Conservation (phyloP, 2,329 filamentous ascomycete genomes). For the Colletotrichum brevisporum region DNA sequence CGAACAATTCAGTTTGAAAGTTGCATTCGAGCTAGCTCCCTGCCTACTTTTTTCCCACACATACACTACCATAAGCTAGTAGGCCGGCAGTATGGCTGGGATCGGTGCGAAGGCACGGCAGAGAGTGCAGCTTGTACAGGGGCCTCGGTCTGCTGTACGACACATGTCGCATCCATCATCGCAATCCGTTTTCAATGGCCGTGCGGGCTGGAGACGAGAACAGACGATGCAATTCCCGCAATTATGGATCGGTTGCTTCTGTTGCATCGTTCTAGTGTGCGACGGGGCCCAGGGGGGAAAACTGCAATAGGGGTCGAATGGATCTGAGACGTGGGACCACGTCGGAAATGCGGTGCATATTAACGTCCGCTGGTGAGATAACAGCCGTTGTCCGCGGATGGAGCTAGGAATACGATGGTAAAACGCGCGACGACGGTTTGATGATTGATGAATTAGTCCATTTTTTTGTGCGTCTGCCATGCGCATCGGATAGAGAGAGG, state of each 20-base stretch:
- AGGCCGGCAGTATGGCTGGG: too few species aligned
- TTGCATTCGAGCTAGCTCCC: background rate
- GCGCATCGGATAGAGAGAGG: constrained; percentile 25
- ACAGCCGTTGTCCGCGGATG: background rate
- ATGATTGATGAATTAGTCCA: background rate
- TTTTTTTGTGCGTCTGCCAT: background rate
- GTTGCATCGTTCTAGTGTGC: constrained; percentile 9
- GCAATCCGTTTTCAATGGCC: constrained; percentile 1
- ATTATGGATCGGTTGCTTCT: constrained; percentile 13
- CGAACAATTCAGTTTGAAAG: background rate
- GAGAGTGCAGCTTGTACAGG: background rate
- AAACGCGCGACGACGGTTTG: constrained; percentile 1
- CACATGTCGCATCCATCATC: background rate
- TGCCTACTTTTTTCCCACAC: too few species aligned
- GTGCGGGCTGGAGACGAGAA: constrained; percentile 25
- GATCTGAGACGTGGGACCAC: constrained; percentile 28
- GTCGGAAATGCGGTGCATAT: constrained; percentile 14
- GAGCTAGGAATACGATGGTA: background rate
- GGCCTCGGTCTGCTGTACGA: constrained; percentile 18
- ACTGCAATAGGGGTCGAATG: constrained; percentile 34
- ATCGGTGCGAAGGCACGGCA: background rate
- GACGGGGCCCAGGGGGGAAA: background rate
- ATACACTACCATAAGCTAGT: too few species aligned
- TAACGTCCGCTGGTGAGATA: background rate
- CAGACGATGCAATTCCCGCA: constrained; percentile 25